These are phyloP conservation scores for Colletotrichum sp. DNA, from an alignment of 2,329 filamentous ascomycete species.

Conservation along the genomic window DNA sequence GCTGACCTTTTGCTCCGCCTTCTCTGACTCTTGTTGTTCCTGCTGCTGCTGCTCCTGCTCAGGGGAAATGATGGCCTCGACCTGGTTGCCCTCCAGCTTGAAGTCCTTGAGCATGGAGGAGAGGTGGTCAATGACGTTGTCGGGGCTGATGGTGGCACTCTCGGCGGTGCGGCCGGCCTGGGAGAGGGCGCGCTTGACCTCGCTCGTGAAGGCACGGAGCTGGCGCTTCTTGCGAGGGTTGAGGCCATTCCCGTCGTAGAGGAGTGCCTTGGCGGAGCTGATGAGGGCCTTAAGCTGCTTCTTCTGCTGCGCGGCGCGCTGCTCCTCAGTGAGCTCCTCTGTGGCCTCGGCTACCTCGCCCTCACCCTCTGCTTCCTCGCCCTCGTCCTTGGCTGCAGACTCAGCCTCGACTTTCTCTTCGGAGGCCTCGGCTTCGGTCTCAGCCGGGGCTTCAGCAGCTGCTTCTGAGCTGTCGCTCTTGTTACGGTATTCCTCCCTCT, in stretches of 20 bases:
- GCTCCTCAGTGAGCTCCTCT: constrained; percentile 27
- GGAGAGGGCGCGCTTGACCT: constrained; percentile 67
- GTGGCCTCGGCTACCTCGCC: constrained; percentile 18
- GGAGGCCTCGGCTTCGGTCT: constrained; percentile 3
- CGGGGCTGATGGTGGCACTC: constrained; percentile 33
- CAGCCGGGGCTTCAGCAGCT: not conserved
- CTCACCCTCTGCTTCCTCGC: constrained; percentile 24
- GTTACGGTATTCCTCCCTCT: constrained; percentile 6
- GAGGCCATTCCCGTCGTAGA: constrained; percentile 58
- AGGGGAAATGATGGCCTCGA: constrained; percentile 25
- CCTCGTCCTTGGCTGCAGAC: constrained; percentile 21
- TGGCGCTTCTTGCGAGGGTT: constrained; percentile 77
- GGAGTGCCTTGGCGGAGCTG: constrained; percentile 63
- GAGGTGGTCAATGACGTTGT: constrained; percentile 60
- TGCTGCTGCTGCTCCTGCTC: constrained; percentile 31
- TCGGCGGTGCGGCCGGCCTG: constrained; percentile 46
- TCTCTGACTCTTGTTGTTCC: not conserved
- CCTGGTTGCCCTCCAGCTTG: constrained; percentile 39
- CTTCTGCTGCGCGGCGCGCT: constrained; percentile 34
- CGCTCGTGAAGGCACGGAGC: constrained; percentile 73
- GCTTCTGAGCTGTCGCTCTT: not conserved
- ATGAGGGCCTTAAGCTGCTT: constrained; percentile 56
- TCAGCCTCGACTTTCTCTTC: not conserved
- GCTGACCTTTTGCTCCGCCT: not conserved
- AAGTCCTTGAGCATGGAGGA: constrained; percentile 53